These are phyloP conservation scores for Gynochthodes officinalis DNA, from an alignment of 257 asterid genomes.

Conservation along the genomic window DNA sequence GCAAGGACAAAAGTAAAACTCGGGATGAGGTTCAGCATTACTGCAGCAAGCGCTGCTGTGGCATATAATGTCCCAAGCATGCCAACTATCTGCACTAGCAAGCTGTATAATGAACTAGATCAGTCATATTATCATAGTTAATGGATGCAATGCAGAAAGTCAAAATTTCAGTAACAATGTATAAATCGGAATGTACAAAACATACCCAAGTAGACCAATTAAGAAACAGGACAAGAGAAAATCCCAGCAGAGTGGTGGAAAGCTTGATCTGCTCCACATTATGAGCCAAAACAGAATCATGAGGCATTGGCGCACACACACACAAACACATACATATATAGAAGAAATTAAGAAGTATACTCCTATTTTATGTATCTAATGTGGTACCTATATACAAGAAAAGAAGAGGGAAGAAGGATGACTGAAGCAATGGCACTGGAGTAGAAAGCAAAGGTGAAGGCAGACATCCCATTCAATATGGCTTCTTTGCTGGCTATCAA, in stretches of 20 bases:
- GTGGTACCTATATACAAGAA: slow-evolving; percentile 42
- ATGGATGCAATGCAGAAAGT: not conserved
- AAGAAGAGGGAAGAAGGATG: slow-evolving; percentile 43
- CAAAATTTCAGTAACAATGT: not conserved
- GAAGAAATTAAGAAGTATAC: too few relatives aligned
- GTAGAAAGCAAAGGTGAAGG: slow-evolving; percentile 44
- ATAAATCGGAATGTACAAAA: not conserved
- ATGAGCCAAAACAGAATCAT: not conserved
- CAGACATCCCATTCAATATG: slow-evolving; percentile 51
- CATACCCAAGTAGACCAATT: slow-evolving; percentile 66
- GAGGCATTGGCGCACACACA: too few relatives aligned
- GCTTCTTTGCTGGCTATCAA: slow-evolving; percentile 47
- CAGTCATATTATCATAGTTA: not conserved
- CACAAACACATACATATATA: too few relatives aligned
- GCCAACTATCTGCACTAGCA: slow-evolving; percentile 55
- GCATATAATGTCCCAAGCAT: slow-evolving; percentile 45
- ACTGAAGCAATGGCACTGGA: slow-evolving; percentile 43
- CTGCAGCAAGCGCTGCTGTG: slow-evolving; percentile 52
- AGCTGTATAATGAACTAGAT: slow-evolving; percentile 24
- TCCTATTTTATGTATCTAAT: too few relatives aligned
- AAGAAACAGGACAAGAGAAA: slow-evolving; percentile 51
- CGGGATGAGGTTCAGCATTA: slow-evolving; percentile 60
- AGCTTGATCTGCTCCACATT: slow-evolving; percentile 33
- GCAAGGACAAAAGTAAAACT: slow-evolving; percentile 63
- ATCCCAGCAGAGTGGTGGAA: slow-evolving; percentile 39